Evolutionary conservation across 805 yeast species (phyloP), one percentile per base, ranked within the genome.

Genomic region (Lipomyces oligophaga): DNA sequence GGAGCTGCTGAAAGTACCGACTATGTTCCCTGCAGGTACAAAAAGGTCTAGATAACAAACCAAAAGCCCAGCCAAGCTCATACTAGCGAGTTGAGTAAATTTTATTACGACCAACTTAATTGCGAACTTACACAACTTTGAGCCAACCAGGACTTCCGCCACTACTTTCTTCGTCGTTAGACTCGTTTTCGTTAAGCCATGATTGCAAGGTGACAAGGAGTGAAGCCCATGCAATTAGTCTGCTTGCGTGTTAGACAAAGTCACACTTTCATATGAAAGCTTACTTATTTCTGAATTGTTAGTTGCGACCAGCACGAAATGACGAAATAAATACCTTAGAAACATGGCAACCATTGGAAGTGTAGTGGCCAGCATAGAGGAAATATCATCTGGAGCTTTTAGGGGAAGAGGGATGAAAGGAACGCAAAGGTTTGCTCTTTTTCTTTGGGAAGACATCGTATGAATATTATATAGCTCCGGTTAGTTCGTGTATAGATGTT

Each of bases 291-390:
- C 50, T 45, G 32, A 7, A 28, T 19, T n/a, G n/a, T n/a, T n/a
- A n/a, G n/a, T n/a, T n/a, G n/a, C n/a, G n/a, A n/a, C n/a, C n/a
- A n/a, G n/a, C n/a, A n/a, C 22, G 15, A 18, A 18, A 8, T 6
- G 15, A 37, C n/a, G n/a, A n/a, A n/a, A n/a, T n/a, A n/a, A n/a
- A n/a, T 32, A 46, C 55, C 51, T 33, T 4, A 52, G 36, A 33
- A 52, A 52, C 50, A 52, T 44, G 26, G 55, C 52, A 13, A 39
- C 54, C 56, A 52, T 52, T 15, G 56, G 56, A 34, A 52, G 10
- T 8, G 46, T 38, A 10, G 55, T 20, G 5, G 55, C 33, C n/a
- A 50, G 24, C 27, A 50, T 19, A 6, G 36, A 31, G 19, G 48
- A 15, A 34, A 45, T 16, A 16, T 50, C 55, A 5, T 50, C 55